Evolutionary conservation across 352 stramenopile genomes (phyloP), one percentile per base, ranked within the genome.

Genomic region (Phytophthora brassicae): DNA sequence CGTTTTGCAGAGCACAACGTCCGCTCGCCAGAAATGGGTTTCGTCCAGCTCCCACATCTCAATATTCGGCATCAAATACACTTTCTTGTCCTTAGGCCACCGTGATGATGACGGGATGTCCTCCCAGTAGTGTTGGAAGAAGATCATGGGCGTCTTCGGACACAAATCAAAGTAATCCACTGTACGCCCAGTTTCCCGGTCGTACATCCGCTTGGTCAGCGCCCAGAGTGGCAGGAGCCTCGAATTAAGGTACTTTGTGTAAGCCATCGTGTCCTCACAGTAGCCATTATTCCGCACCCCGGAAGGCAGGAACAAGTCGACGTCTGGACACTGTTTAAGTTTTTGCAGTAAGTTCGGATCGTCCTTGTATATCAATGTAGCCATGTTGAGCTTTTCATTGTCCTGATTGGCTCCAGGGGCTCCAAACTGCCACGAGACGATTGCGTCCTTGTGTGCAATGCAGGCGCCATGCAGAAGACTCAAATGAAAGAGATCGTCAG

Each of bases 271-370:
- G 58, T 90, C 78, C 48, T 88, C 81, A 39, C 81, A 90, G 59
- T 88, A 78, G 7, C 73, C 64, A 22, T 75, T 70, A 24, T 70
- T 74, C 22, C 79, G 64, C 22, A 86, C 49, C 0, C 64, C 50
- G 0, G 36, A 56, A 0, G 84, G 79, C 3, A 88, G 41, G 64
- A 81, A 90, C n/a, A 91, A 46, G 50, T 92, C 83, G 36, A 92
- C 49, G n/a, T 81, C 72, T 0, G 81, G 70, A 43, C 83, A 92
- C 52, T 85, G 56, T 11, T 58, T 64, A n/a, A 92, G 65, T 17
- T 75, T 53, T 6, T 79, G 60, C 9, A 90, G 24, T 38, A 90
- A 42, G 4, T 64, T 8, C 20, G 75, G 66, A 57, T 77, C 66
- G 50, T 72, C 60, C 19, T 67, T 42, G 13, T 73, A 24, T 28